Conservation (phyloP, 768 basidiomycete genomes). For the Mrakia frigida region DNA sequence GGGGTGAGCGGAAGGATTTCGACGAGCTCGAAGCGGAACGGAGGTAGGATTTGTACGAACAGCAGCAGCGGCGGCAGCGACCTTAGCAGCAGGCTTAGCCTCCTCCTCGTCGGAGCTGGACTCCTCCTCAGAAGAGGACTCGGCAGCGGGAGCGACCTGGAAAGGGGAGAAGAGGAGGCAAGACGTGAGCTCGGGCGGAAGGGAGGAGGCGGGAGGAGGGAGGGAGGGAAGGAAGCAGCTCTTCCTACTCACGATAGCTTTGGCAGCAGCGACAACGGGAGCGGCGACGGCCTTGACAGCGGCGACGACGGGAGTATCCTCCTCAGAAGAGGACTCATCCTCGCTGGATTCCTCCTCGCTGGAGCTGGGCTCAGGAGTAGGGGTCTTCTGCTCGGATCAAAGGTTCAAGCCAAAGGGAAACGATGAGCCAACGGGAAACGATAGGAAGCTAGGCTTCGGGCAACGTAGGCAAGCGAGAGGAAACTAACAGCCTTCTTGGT, state of each 20-base stretch:
- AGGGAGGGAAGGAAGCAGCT: constrained; percentile 32
- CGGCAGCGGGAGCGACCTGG: constrained; percentile 35
- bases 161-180: too few relatives aligned
- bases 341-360: constrained; percentile 20
- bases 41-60: background rate
- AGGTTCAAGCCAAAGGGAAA: background rate
- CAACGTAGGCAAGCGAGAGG: background rate
- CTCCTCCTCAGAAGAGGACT: constrained; percentile 35
- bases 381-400: constrained; percentile 15
- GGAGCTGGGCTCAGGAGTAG: constrained; percentile 25
- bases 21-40: background rate
- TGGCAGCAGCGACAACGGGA: constrained; percentile 34
- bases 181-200: background rate
- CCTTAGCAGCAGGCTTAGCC: constrained; percentile 34
- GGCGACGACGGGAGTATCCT: constrained; percentile 22
- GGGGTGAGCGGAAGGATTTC: too few relatives aligned
- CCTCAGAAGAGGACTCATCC: constrained; percentile 20
- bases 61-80: constrained; percentile 5
- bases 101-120: constrained; percentile 37
- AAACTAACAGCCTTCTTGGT: constrained; percentile 29
- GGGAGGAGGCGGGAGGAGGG: background rate
- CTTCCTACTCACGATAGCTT: constrained; percentile 32
- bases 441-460: background rate
- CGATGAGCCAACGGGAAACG: background rate
- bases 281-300: constrained; percentile 17